phyloP scores from a whole-genome alignment of 1,284 basidiomycete genomes.

The Pterula multifida region DNA sequence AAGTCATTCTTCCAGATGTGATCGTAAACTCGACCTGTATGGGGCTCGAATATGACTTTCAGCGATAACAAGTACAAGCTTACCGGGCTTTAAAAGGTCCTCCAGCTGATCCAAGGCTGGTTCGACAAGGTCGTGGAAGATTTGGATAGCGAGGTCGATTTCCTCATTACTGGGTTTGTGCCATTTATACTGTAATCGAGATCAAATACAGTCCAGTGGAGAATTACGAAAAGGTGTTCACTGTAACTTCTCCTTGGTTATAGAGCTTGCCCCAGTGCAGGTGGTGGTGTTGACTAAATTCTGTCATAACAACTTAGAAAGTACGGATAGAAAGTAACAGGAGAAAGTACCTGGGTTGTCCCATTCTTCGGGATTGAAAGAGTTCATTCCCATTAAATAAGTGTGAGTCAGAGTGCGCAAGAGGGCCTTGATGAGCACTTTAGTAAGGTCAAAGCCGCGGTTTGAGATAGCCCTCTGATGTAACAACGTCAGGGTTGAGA shows the following conservation, averaged over 20 bases:
- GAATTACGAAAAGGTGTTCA: conserved; percentile 16
- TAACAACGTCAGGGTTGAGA: conserved; percentile 57
- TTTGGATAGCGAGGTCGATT: conserved; percentile 64
- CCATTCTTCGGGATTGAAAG: conserved; percentile 77
- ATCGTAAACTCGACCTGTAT: not conserved
- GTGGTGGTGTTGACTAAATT: conserved; percentile 66
- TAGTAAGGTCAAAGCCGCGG: conserved; percentile 74
- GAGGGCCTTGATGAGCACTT: conserved; percentile 67
- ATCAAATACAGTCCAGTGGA: not conserved
- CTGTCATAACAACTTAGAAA: conserved; percentile 22
- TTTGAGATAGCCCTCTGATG: conserved; percentile 70
- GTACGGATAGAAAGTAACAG: not conserved
- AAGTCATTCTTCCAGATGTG: conserved; percentile 79
- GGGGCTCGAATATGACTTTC: not conserved
- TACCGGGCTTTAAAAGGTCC: conserved; percentile 42
- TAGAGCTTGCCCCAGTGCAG: conserved; percentile 71
- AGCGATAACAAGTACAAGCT: too few species aligned
- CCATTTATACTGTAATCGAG: conserved; percentile 55
- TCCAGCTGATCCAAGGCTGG: conserved; percentile 57
- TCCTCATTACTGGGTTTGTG: conserved; percentile 58
- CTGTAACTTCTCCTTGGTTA: conserved; percentile 43
- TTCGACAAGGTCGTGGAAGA: conserved; percentile 64
- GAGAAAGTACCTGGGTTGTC: conserved; percentile 48
- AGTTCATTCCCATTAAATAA: conserved; percentile 76
- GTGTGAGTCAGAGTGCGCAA: conserved; percentile 71